Base-by-base conservation (phyloP, 345 rosid species). In the Physaria fendleri region DNA sequence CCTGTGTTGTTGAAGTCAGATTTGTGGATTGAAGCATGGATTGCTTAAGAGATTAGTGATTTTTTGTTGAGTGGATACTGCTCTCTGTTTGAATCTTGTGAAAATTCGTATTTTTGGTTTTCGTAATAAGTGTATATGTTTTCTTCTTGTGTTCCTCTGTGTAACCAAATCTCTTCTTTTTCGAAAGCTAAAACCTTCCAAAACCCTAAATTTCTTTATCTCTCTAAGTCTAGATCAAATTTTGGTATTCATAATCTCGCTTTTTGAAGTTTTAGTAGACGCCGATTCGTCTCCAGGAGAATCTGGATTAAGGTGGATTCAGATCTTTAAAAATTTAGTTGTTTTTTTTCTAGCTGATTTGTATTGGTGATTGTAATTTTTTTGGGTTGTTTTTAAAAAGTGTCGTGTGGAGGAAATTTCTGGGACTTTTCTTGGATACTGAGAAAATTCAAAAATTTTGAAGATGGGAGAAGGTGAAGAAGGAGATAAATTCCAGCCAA, bases 381-480 rank as follows among this genome's bases (percentile, higher is more conserved):
- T 50, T 25, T 30, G 39, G 30, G 12, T 17, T 46, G 35, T 44
- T 21, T 0, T 33, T 33, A n/a, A n/a, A n/a, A n/a, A n/a, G n/a
- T n/a, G n/a, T 52, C 25, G 23, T 24, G 17, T 14, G 14, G 9
- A 14, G 47, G 1, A 24, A 56, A 21, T 33, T 42, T 62, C 50
- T 69, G 68, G 64, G 63, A 11, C 46, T 69, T 6, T 54, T 55
- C 10, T 53, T 32, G n/a, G n/a, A n/a, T n/a, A n/a, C 22, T 23
- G 56, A 38, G 24, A n/a, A 20, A 48, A 45, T 62, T 56, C 33
- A 33, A 62, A 62, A 22, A 0, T 4, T 22, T 59, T 52, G 0
- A 28, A 29, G 79, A 83, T 86, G 95, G 94, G 76, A 53, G 89
- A 82, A 22, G 97, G 76, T 50, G 89, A 82, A 25, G 94, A 82